Evolutionary conservation across 768 basidiomycete species (phyloP).

Genomic region (Lyophyllum semitale): DNA sequence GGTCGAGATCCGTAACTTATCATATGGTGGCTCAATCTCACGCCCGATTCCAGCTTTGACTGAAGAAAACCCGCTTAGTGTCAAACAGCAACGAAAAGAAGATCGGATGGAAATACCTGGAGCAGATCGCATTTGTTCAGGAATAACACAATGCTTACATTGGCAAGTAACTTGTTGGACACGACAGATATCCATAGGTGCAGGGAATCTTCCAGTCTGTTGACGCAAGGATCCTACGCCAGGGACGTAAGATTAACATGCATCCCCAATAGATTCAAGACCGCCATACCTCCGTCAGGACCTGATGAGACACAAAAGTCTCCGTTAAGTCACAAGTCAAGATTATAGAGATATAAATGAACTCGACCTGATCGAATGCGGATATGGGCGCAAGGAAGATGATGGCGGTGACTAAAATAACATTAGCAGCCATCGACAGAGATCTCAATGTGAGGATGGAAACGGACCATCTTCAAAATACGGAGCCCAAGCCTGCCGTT

Average conservation of each 20-base stretch:
- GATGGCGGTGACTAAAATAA: conserved; percentile 73
- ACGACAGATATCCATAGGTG: conserved; percentile 73
- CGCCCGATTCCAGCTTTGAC: conserved; percentile 78
- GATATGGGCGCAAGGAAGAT: conserved; percentile 90
- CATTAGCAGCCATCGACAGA: conserved; percentile 2
- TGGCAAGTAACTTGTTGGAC: conserved; percentile 69
- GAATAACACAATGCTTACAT: conserved; percentile 81
- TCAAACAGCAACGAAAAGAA: background rate
- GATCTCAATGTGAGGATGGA: background rate
- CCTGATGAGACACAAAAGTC: conserved; percentile 29
- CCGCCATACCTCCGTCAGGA: conserved; percentile 65
- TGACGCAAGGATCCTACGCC: conserved; percentile 66
- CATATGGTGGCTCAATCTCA: conserved; percentile 70
- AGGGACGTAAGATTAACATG: conserved; percentile 9
- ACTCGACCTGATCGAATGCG: conserved; percentile 71
- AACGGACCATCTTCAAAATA: conserved; percentile 82
- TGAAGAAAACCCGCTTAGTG: conserved; percentile 25
- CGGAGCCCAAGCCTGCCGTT: conserved; percentile 86
- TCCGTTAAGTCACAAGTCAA: conserved; percentile 10
- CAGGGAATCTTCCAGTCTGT: conserved; percentile 80
- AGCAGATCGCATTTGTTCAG: conserved; percentile 82
- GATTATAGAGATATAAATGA: conserved; percentile 6
- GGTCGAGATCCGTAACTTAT: conserved; percentile 69
- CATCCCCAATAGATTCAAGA: conserved; percentile 6
- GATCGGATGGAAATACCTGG: conserved; percentile 43